Evolutionary conservation across 176 grass and related monocot species (phyloP).

Genomic region (Eremochloa ophiuroides): DNA sequence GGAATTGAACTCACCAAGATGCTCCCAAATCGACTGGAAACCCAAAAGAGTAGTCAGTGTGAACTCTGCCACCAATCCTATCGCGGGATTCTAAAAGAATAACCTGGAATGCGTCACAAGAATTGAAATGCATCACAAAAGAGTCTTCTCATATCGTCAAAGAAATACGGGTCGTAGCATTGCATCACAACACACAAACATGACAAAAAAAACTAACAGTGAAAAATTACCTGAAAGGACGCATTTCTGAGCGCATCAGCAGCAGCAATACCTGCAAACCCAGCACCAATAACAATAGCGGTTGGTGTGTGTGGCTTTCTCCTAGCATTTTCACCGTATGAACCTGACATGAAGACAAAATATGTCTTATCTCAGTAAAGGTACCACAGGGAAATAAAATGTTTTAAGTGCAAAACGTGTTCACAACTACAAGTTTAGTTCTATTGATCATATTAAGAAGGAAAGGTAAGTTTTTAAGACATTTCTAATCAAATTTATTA

Average conservation of each 20-base stretch:
- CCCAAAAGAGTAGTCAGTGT: constrained; percentile 91
- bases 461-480: neutral
- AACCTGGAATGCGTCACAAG: constrained; percentile 48
- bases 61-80: constrained; percentile 89
- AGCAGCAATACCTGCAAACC: constrained; percentile 95
- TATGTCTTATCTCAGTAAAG: neutral
- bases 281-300: constrained; percentile 92
- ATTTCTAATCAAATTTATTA: neutral
- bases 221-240: constrained; percentile 69
- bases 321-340: constrained; percentile 50
- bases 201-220: neutral
- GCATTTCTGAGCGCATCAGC: constrained; percentile 87
- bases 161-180: neutral
- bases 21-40: constrained; percentile 97
- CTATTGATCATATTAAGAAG: neutral
- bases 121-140: constrained; percentile 1
- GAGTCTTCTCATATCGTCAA: neutral
- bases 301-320: constrained; percentile 62
- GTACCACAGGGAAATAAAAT: neutral
- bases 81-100: constrained; percentile 93
- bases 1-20: constrained; percentile 69
- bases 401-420: neutral
- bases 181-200: neutral
- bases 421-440: neutral
- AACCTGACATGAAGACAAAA: constrained; percentile 38